Conservation (phyloP, 140 eudicot species). For the Cichorium intybus region DNA sequence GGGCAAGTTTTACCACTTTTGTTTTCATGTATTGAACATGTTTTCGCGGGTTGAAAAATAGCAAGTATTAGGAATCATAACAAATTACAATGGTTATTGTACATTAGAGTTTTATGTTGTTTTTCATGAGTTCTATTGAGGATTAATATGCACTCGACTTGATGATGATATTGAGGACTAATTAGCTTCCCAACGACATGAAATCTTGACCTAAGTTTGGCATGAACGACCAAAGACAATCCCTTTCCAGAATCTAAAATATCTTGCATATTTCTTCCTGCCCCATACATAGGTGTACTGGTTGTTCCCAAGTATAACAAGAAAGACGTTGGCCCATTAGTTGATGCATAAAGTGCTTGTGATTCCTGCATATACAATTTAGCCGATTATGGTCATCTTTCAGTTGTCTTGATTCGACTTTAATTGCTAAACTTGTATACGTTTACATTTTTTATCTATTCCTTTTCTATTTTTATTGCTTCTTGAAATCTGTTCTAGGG, state of each 20-base stretch:
- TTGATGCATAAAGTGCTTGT: slow-evolving; percentile 46
- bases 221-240: slow-evolving; percentile 38
- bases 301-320: slow-evolving; percentile 43
- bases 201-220: slow-evolving; percentile 45
- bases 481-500: no score
- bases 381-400: not conserved
- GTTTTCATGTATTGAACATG: not conserved
- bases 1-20: not conserved
- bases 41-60: not conserved
- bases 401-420: not conserved
- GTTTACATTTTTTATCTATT: no score
- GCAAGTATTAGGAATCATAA: slow-evolving; percentile 5
- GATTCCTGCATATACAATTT: slow-evolving; percentile 35
- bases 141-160: slow-evolving; percentile 42
- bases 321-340: slow-evolving; percentile 38
- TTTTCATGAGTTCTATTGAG: slow-evolving; percentile 39
- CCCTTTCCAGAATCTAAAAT: slow-evolving; percentile 58
- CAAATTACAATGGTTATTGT: slow-evolving; percentile 32
- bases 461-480: no score
- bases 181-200: slow-evolving; percentile 51
- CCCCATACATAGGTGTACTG: slow-evolving; percentile 79
- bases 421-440: no score
- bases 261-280: slow-evolving; percentile 82
- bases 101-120: slow-evolving; percentile 42
- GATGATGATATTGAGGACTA: slow-evolving; percentile 47